Conservation (phyloP, 2,329 filamentous ascomycete species). For the Zasmidium angulare region DNA sequence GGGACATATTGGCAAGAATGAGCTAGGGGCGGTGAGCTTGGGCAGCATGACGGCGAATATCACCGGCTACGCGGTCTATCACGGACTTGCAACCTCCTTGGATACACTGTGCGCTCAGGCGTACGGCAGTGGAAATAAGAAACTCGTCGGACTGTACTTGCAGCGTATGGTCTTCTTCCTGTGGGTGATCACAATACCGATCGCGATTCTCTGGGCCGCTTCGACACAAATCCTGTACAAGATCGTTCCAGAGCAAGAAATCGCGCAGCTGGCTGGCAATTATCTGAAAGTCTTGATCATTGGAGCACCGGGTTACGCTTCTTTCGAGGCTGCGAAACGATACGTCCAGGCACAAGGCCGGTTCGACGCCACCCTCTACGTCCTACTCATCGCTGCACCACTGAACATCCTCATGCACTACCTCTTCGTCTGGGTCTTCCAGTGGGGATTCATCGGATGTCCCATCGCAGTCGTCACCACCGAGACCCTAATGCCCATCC, state of each 20-base stretch:
- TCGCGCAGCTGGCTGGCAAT: constrained; percentile 68
- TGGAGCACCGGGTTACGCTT: constrained; percentile 73
- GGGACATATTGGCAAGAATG: constrained; percentile 50
- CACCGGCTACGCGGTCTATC: constrained; percentile 49
- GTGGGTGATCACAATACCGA: constrained; percentile 69
- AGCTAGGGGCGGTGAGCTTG: constrained; percentile 49
- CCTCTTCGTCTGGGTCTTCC: constrained; percentile 68
- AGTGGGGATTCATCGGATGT: constrained; percentile 72
- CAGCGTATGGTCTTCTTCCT: constrained; percentile 81
- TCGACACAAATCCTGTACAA: constrained; percentile 62
- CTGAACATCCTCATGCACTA: constrained; percentile 80
- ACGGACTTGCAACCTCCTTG: constrained; percentile 78
- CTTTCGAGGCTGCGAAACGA: constrained; percentile 78
- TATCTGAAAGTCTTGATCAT: constrained; percentile 71
- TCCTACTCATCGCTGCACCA: constrained; percentile 77
- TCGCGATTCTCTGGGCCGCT: constrained; percentile 69
- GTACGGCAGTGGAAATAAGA: constrained; percentile 86
- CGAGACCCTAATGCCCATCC: constrained; percentile 69
- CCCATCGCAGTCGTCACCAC: constrained; percentile 75
- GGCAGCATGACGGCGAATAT: constrained; percentile 52
- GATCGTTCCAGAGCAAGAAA: constrained; percentile 70
- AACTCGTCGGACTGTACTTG: constrained; percentile 80
- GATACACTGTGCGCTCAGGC: constrained; percentile 94
- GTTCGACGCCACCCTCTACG: constrained; percentile 81
- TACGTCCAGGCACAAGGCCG: constrained; percentile 85